A percentile compares a stretch with the other conserved stretches of the same genome.
Conservation (phyloP, 1,139 yeast species). For the Geotrichum candidum region DNA sequence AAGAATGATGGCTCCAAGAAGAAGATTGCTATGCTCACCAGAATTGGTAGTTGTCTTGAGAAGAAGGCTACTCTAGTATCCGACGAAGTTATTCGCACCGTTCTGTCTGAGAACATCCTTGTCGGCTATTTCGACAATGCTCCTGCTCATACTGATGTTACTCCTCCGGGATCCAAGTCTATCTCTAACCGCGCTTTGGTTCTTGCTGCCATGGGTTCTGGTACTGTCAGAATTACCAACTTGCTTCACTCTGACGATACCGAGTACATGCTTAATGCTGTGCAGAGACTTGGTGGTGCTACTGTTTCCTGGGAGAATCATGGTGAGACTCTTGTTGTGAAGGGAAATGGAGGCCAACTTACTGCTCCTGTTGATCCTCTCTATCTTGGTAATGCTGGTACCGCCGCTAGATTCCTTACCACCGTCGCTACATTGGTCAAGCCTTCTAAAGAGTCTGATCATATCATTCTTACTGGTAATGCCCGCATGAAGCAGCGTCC, state of each 20-base stretch:
- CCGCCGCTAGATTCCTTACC: constrained; percentile 92
- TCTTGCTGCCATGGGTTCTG: constrained; percentile 85
- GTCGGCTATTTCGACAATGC: constrained; percentile 43
- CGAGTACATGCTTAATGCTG: constrained; percentile 88
- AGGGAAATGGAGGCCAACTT: constrained; percentile 80
- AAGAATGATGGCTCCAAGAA: constrained; percentile 91
- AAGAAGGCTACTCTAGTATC: constrained; percentile 78
- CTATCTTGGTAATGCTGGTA: constrained; percentile 95
- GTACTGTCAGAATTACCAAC: constrained; percentile 76
- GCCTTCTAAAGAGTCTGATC: constrained; percentile 37
- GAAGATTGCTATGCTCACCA: constrained; percentile 75
- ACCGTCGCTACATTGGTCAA: constrained; percentile 78
- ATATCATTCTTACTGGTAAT: constrained; percentile 80
- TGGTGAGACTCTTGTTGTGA: constrained; percentile 79
- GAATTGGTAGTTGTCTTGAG: constrained; percentile 85
- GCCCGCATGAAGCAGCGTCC: constrained; percentile 98
- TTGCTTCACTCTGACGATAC: constrained; percentile 92
- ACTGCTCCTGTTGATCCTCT: constrained; percentile 56
- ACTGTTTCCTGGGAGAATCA: constrained; percentile 68
- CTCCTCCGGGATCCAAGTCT: constrained; percentile 96
- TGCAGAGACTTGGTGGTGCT: constrained; percentile 74
- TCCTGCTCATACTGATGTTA: constrained; percentile 46
- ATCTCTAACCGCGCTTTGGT: constrained; percentile 92
- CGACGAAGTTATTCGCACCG: constrained; percentile 73
- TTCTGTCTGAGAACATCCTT: constrained; percentile 74